Conservation (phyloP, 208 protist genomes). For the Trichomonas vaginalis region DNA sequence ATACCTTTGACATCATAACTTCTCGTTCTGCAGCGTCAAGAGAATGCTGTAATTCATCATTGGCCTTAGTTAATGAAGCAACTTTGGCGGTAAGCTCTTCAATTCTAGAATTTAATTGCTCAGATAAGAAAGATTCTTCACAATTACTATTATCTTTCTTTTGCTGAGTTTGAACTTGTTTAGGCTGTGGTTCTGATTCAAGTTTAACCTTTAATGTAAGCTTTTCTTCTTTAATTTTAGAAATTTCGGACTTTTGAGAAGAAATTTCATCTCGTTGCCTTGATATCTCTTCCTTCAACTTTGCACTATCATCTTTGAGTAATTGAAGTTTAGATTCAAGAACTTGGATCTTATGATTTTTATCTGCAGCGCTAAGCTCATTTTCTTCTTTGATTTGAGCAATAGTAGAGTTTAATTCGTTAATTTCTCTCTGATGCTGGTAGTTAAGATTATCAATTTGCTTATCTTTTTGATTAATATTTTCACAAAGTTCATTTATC, state of each 20-base stretch:
- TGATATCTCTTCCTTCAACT: neutral
- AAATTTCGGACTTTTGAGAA: neutral
- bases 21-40: neutral
- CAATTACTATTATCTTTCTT: neutral
- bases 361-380: neutral
- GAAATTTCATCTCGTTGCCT: neutral
- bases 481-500: neutral
- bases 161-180: neutral
- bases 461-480: neutral
- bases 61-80: neutral
- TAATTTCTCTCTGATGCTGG: neutral
- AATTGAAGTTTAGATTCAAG: neutral
- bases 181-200: neutral
- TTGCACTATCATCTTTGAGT: neutral
- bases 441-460: neutral
- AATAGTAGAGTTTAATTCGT: neutral
- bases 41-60: neutral
- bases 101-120: neutral
- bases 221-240: neutral
- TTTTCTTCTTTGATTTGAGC: neutral
- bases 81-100: neutral
- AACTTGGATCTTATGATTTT: neutral
- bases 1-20: neutral
- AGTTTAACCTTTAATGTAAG: neutral
- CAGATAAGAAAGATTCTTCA: neutral